A percentile compares a stretch with the other conserved stretches of the same genome.
phyloP scores from a whole-genome alignment of 2,329 filamentous ascomycete genomes.

The Madurella fahalii region DNA sequence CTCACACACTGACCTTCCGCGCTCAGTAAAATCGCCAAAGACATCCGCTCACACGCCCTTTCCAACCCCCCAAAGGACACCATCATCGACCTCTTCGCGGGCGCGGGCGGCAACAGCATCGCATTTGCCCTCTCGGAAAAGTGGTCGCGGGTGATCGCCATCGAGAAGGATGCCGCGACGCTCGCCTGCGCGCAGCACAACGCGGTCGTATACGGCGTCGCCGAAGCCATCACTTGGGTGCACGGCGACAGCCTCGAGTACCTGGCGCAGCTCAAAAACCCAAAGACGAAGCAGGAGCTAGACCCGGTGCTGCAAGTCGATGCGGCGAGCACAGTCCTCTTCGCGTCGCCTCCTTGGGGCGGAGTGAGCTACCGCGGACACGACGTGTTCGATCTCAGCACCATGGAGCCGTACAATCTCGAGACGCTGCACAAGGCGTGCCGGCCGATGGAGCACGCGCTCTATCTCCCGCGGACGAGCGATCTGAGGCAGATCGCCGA shows the following conservation, averaged over 20 bases:
- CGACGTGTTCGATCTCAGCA: conserved; percentile 74
- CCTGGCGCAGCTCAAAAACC: conserved; percentile 39
- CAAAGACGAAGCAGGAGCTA: conserved; percentile 22
- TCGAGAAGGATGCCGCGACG: conserved; percentile 77
- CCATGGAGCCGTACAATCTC: conserved; percentile 85
- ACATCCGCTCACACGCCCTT: conserved; percentile 56
- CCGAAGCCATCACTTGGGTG: conserved; percentile 75
- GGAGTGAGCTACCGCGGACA: conserved; percentile 53
- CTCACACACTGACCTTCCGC: conserved; percentile 17
- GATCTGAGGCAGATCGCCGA: conserved; percentile 73
- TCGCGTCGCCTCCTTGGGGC: conserved; percentile 59
- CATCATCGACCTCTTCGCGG: conserved; percentile 85
- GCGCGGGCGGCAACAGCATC: conserved; percentile 89
- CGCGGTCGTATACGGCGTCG: conserved; percentile 77
- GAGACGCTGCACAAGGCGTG: conserved; percentile 60
- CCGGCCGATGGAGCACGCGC: conserved; percentile 55
- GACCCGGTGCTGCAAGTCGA: conserved; percentile 41
- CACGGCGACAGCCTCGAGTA: conserved; percentile 81
- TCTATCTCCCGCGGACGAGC: conserved; percentile 84
- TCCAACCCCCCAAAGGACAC: conserved; percentile 49
- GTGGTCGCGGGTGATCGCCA: conserved; percentile 81
- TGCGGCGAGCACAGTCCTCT: conserved; percentile 42
- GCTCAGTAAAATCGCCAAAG: conserved; percentile 66
- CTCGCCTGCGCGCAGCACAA: conserved; percentile 92
- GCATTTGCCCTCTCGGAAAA: conserved; percentile 79